Evolutionary conservation across 2,329 filamentous ascomycete species (phyloP).

Genomic region (Ophiostoma novo-ulmi): DNA sequence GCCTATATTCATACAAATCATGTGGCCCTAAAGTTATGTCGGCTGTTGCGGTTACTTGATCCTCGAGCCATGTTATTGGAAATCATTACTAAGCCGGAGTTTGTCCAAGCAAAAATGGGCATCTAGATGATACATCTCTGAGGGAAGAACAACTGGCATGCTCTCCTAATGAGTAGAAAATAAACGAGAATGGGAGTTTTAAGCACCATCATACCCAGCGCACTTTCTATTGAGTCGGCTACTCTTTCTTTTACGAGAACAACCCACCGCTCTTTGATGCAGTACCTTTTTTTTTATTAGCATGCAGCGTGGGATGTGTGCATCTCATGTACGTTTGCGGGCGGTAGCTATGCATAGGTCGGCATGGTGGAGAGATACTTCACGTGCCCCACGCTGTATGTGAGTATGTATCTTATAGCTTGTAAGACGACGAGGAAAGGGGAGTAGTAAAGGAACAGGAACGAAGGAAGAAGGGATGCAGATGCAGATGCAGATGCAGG

Average conservation of each 20-base stretch:
- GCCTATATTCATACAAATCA: not conserved
- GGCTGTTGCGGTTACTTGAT: not conserved
- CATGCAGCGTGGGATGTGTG: slow-evolving; percentile 6
- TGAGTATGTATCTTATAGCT: not conserved
- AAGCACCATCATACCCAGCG: not conserved
- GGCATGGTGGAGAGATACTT: not conserved
- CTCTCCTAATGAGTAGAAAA: not conserved
- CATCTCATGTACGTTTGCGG: not conserved
- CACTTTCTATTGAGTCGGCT: not conserved
- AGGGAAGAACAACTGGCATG: not conserved
- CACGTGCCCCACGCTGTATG: slow-evolving; percentile 13
- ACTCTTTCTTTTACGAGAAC: not conserved
- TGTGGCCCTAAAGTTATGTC: not conserved
- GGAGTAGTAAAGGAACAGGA: not conserved
- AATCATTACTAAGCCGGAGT: not conserved
- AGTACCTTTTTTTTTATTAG: not conserved
- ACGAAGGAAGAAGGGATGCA: not conserved
- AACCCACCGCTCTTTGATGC: not conserved
- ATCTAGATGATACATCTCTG: not conserved
- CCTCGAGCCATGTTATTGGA: not conserved
- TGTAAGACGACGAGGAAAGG: not conserved
- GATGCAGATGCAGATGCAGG: not conserved
- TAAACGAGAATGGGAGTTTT: not conserved
- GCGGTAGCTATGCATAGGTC: not conserved
- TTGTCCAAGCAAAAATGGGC: not conserved